Percentiles rank a stretch among this genome's conserved stretches.
These are phyloP conservation scores for Melampsora americana DNA, from an alignment of 1,284 basidiomycete species.

Conservation along the genomic window DNA sequence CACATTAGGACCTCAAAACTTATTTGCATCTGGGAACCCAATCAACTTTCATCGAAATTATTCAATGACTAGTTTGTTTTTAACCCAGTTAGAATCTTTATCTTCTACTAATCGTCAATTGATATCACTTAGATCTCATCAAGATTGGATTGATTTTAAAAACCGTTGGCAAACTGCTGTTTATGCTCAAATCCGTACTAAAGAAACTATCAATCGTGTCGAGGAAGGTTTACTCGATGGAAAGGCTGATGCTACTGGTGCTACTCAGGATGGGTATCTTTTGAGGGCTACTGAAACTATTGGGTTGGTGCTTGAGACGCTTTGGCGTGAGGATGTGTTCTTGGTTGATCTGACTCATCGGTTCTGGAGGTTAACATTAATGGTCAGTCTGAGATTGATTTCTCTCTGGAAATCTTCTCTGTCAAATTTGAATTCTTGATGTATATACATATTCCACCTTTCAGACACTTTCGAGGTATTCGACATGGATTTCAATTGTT, in stretches of 20 bases:
- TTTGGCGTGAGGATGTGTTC: conserved; percentile 42
- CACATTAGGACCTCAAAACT: conserved; percentile 24
- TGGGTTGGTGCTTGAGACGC: conserved; percentile 11
- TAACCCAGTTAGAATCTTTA: conserved; percentile 37
- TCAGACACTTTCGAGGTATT: background rate
- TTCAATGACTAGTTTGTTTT: conserved; percentile 21
- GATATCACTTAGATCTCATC: conserved; percentile 26
- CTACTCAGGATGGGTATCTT: conserved; percentile 12
- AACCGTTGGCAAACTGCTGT: conserved; percentile 41
- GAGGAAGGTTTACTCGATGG: conserved; percentile 32
- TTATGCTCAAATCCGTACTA: conserved; percentile 40
- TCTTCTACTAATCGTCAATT: conserved; percentile 26
- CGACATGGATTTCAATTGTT: background rate
- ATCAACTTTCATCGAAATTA: conserved; percentile 41
- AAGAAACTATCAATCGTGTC: conserved; percentile 25
- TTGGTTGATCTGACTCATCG: conserved; percentile 42
- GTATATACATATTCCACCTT: too few species aligned
- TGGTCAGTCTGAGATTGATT: conserved; percentile 23
- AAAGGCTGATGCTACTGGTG: background rate
- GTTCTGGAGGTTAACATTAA: conserved; percentile 41
- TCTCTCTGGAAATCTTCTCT: too few species aligned
- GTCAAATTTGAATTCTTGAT: too few species aligned
- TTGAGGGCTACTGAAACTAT: conserved; percentile 21
- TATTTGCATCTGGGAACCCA: conserved; percentile 39
- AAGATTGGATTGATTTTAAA: conserved; percentile 32